Conservation (phyloP, 2,329 filamentous ascomycete genomes). For the Pseudophaeomoniella oleicola region DNA sequence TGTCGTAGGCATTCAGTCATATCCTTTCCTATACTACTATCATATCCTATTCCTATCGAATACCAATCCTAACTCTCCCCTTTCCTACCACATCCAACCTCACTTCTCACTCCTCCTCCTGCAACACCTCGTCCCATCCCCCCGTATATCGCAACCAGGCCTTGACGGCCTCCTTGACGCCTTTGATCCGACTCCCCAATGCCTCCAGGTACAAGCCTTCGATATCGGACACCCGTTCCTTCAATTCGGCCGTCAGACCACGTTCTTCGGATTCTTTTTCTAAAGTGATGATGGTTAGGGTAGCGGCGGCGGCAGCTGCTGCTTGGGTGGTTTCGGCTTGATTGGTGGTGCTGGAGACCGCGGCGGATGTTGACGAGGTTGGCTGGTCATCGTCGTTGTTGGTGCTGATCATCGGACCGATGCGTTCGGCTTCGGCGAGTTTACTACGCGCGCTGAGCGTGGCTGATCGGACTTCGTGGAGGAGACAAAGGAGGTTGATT, state of each 20-base stretch:
- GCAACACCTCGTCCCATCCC: constrained; percentile 87
- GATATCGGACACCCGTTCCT: constrained; percentile 83
- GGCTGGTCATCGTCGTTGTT: constrained; percentile 14
- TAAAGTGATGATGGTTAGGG: constrained; percentile 34
- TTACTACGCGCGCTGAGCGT: constrained; percentile 56
- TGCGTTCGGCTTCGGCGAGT: constrained; percentile 52
- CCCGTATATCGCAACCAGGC: constrained; percentile 59
- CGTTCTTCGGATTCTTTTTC: constrained; percentile 54
- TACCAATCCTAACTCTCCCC: too few species aligned
- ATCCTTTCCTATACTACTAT: too few species aligned
- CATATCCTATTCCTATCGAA: too few species aligned
- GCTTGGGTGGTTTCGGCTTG: constrained; percentile 20
- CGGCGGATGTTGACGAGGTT: too few species aligned
- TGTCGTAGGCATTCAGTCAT: too few species aligned
- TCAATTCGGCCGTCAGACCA: constrained; percentile 66
- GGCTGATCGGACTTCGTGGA: constrained; percentile 79
- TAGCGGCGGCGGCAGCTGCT: constrained; percentile 21
- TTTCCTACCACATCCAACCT: too few species aligned
- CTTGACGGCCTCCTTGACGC: constrained; percentile 60
- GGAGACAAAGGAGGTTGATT: constrained; percentile 73
- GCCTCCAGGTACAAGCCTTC: constrained; percentile 85
- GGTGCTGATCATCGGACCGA: constrained; percentile 25
- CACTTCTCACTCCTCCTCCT: constrained; percentile 30
- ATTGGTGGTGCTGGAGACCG: too few species aligned
- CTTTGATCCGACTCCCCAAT: constrained; percentile 61